phyloP scores from a whole-genome alignment of 257 asterid genomes.

The Solanum ahanhuiri region DNA sequence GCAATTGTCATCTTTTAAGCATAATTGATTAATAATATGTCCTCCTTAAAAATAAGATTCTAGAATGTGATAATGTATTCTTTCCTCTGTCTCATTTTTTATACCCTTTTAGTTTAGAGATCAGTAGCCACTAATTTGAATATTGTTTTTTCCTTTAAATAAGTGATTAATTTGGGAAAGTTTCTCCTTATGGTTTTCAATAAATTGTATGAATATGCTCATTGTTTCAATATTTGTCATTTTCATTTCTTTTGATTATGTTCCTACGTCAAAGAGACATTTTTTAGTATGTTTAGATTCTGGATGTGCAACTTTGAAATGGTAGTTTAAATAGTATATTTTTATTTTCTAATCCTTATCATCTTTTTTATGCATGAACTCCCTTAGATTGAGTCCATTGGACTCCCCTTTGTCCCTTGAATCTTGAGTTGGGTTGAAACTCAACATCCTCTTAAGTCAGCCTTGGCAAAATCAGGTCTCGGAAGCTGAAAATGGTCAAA shows the following conservation, averaged over 20 bases:
- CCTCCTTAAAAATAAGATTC: neutral
- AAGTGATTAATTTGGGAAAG: neutral
- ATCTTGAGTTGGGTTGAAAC: neutral
- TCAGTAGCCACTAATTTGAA: neutral
- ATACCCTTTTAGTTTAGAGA: neutral
- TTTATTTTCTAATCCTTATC: neutral
- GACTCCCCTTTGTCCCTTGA: neutral
- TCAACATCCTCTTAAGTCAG: neutral
- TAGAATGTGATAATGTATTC: too few species aligned
- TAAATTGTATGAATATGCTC: neutral
- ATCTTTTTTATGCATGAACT: neutral
- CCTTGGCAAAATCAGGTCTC: neutral
- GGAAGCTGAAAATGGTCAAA: too few species aligned
- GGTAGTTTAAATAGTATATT: neutral
- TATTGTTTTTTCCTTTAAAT: neutral
- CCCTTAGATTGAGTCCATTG: neutral
- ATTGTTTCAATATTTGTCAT: neutral
- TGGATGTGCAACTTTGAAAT: neutral
- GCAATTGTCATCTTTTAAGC: neutral
- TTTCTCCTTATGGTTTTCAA: neutral
- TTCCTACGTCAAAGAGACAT: neutral
- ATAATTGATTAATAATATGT: too few species aligned
- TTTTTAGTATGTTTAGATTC: neutral
- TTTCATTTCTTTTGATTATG: neutral
- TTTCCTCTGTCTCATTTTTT: too few species aligned